Conservation (phyloP, 306 rosid genomes). For the Inga laurina region DNA sequence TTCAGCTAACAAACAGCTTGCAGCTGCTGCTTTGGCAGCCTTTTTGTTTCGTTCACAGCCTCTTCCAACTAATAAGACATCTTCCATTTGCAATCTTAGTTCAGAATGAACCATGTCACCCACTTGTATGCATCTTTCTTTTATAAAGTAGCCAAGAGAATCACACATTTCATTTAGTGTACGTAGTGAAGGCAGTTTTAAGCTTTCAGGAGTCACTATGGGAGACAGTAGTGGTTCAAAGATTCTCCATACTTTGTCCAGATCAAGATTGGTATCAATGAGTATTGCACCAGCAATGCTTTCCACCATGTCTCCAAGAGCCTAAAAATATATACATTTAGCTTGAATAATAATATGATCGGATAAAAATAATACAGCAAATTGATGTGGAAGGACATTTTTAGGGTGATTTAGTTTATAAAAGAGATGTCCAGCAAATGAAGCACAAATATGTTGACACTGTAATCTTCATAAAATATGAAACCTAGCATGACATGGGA, state of each 20-base stretch:
- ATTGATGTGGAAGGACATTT: not conserved
- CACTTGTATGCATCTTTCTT: slow-evolving; percentile 46
- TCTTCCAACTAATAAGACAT: slow-evolving; percentile 48
- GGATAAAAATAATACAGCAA: not conserved
- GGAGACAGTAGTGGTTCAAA: slow-evolving; percentile 65
- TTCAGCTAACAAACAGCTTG: slow-evolving; percentile 47
- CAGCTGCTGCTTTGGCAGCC: slow-evolving; percentile 65
- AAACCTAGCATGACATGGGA: not conserved
- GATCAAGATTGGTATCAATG: slow-evolving; percentile 58
- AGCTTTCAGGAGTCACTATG: slow-evolving; percentile 69
- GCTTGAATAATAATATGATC: not conserved
- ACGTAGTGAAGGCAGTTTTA: slow-evolving; percentile 58
- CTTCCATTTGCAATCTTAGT: slow-evolving; percentile 59
- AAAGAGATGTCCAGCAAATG: not conserved
- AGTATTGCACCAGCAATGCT: slow-evolving; percentile 73
- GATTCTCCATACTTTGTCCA: slow-evolving; percentile 67
- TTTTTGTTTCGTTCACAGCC: slow-evolving; percentile 48
- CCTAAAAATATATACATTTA: slow-evolving; percentile 38
- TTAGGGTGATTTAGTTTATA: not conserved
- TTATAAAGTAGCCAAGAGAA: slow-evolving; percentile 54
- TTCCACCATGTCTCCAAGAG: slow-evolving; percentile 75
- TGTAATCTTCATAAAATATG: not conserved
- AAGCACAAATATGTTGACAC: not conserved
- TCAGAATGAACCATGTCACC: slow-evolving; percentile 50
- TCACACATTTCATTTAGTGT: slow-evolving; percentile 60